These are phyloP conservation scores for Lentinus brumalis DNA, from an alignment of 768 basidiomycete species.

Conservation along the genomic window DNA sequence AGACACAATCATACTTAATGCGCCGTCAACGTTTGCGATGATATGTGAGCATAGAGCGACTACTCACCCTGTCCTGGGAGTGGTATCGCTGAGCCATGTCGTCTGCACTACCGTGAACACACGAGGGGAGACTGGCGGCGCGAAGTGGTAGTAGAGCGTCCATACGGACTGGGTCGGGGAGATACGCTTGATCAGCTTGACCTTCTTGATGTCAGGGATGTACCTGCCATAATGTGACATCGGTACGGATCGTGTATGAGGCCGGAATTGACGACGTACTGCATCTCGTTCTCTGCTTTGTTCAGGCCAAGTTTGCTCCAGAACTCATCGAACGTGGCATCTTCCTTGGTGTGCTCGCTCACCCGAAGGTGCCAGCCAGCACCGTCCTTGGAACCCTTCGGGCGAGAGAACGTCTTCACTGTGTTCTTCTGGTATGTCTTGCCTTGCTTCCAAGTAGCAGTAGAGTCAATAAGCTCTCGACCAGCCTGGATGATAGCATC, in stretches of 20 bases:
- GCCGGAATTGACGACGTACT: conserved; percentile 43
- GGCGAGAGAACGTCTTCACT: conserved; percentile 56
- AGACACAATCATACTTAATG: conserved; percentile 46
- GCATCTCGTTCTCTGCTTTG: conserved; percentile 69
- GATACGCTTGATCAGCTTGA: conserved; percentile 59
- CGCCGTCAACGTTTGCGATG: not conserved
- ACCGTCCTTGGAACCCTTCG: conserved; percentile 56
- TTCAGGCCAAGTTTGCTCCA: conserved; percentile 69
- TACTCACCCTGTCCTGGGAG: conserved; percentile 62
- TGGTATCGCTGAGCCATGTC: conserved; percentile 48
- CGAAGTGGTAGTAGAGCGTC: conserved; percentile 73
- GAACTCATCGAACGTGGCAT: conserved; percentile 72
- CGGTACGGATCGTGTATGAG: not conserved
- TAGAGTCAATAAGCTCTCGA: conserved; percentile 56
- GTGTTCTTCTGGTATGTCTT: conserved; percentile 56
- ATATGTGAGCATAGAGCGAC: not conserved
- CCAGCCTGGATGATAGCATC: conserved; percentile 56
- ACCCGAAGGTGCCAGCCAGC: conserved; percentile 70
- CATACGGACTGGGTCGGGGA: conserved; percentile 68
- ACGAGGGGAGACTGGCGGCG: conserved; percentile 69
- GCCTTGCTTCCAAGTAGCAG: conserved; percentile 64
- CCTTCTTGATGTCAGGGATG: conserved; percentile 65
- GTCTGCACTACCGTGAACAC: conserved; percentile 77
- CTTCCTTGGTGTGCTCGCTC: conserved; percentile 64
- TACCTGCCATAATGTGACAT: conserved; percentile 46